Evolutionary conservation across 1,284 basidiomycete species (phyloP), one percentile per base, ranked within the genome.

Genomic region (Ceratobasidium sp.): DNA sequence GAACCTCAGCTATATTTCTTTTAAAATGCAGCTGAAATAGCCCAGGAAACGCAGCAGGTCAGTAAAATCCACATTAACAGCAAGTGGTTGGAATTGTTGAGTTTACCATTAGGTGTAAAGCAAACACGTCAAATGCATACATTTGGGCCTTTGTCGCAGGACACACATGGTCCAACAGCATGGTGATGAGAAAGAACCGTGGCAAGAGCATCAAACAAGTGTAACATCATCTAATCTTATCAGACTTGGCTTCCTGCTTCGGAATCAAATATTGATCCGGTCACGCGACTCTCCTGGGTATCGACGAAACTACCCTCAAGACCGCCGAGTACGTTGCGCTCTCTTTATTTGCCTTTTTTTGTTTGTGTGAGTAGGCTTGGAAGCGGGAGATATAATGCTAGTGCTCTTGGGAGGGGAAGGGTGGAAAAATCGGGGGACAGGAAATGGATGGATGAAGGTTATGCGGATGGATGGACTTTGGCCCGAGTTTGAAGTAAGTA

Each of bases 241-340:
- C 68, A 8, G 9, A 9, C 22, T 29, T 13, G 29, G 16, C 31
- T 37, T n/a, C 8, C 65, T 11, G 51, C 49, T n/a, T 27, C 56
- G 54, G 53, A 59, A 59, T 27, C 43, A 71, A 71, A 59, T 53
- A 34, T 19, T 41, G 39, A 34, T 71, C 68, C 68, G 68, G 39
- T 62, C 61, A 62, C 61, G 61, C 61, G 61, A 19, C 61, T 24
- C n/a, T 22, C 29, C 68, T 34, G 68, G 53, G 68, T 71, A 71
- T 71, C 68, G 68, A 71, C 68, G 68, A 71, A 71, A 71, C 68
- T 54, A 71, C 68, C 68, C 68, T 71, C 68, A 71, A 71, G 68
- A 59, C 68, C 68, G 68, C 68, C 68, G 27, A 71, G 68, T 71
- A 71, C 53, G 68, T 71, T 41, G 68, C 56, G 29, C 54, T 48